Conservation (phyloP, 345 rosid species). For the Lagerstroemia speciosa region DNA sequence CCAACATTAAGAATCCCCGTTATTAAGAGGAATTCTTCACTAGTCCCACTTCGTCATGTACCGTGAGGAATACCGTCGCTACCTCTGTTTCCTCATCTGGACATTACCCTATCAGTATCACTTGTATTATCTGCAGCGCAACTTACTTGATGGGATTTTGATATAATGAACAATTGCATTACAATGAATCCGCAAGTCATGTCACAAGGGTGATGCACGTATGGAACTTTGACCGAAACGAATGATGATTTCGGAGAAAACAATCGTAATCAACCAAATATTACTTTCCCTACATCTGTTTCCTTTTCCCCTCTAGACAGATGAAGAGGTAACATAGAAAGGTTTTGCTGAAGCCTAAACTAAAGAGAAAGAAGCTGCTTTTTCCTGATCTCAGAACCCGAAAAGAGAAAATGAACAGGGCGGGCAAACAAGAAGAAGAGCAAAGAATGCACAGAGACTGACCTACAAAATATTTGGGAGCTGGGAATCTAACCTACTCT, state of each 20-base stretch:
- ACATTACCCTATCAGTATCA: too few species aligned
- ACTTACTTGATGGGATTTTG: too few species aligned
- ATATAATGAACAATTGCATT: too few species aligned
- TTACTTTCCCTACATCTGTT: background rate
- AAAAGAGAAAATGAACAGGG: background rate
- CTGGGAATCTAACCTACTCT: slow-evolving; percentile 75
- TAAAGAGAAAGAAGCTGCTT: background rate
- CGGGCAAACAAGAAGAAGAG: background rate
- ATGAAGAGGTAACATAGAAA: background rate
- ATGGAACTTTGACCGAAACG: background rate
- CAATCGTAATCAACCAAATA: background rate
- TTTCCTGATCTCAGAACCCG: background rate
- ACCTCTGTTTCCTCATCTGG: too few species aligned
- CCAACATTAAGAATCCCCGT: too few species aligned
- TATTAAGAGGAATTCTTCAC: too few species aligned
- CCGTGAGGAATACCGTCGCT: too few species aligned
- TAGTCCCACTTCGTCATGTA: too few species aligned
- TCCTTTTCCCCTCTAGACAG: background rate
- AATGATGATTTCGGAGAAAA: background rate
- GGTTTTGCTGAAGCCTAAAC: background rate
- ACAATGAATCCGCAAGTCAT: too few species aligned
- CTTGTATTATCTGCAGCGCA: too few species aligned
- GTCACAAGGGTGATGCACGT: too few species aligned
- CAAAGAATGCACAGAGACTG: slow-evolving; percentile 9
- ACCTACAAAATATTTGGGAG: slow-evolving; percentile 90